Evolutionary conservation across 1,284 basidiomycete species (phyloP), one percentile per base, ranked within the genome.

Genomic region (Trametes sp.): DNA sequence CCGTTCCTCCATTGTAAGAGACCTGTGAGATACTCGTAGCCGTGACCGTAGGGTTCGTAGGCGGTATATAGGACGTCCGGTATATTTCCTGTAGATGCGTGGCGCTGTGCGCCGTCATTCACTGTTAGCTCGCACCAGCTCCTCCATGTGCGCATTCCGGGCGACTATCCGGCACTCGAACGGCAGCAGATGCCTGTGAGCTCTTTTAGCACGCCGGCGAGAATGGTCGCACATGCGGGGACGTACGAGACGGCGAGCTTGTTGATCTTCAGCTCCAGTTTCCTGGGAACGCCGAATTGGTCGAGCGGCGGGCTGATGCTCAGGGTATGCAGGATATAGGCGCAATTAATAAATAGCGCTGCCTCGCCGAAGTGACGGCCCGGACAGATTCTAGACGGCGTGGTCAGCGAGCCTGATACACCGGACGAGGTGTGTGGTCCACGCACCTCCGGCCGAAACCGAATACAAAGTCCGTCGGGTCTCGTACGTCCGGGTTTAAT

Each of bases 371-470:
- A 51, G 33, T 57, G 38, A 6, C 45, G 50, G 5, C 65, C 65
- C 2, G 65, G 63, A 28, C 65, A 67, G 8, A 64, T 62, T n/a
- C 65, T 67, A 45, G 13, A 8, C 31, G 35, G n/a, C 13, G n/a
- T 5, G 11, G 14, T 8, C 19, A n/a, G n/a, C 23, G n/a, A 44
- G 21, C 10, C 2, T 2, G 19, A 38, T 10, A 31, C 8, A 11
- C 10, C 1, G 19, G 28, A 2, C 11, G 21, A 2, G 26, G 14
- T 9, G 23, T 19, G n/a, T 1, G 10, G 24, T 36, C 31, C 6
- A 14, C 45, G 28, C 21, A 52, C 59, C 59, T 51, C 44, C 59
- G 51, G 11, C 59, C 59, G 36, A 61, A 61, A 45, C 59, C 59
- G 21, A 61, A 61, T 19, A 57, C 49, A 26, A 51, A 61, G 6